Conservation (phyloP, 208 protist species). For the Acanthamoeba sp. region DNA sequence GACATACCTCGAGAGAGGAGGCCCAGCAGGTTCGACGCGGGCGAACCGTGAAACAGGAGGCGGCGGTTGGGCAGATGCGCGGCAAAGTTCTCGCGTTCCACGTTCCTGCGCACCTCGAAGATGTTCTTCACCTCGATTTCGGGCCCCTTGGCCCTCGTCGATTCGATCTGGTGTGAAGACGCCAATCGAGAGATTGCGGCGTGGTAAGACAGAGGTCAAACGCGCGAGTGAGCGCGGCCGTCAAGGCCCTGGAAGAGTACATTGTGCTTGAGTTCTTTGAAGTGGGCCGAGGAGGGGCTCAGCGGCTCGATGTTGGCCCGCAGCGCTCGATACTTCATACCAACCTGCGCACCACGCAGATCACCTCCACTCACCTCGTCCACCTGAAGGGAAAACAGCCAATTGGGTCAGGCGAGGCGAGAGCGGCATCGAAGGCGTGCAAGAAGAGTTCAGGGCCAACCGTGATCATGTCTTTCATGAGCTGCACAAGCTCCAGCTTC, state of each 20-base stretch:
- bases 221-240: not conserved
- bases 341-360: not conserved
- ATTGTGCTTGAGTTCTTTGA: not conserved
- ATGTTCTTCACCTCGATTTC: slow-evolving; percentile 34
- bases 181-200: too few relatives aligned
- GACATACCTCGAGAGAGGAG: not conserved
- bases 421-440: not conserved
- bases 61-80: slow-evolving; percentile 3
- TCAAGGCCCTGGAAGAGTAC: not conserved
- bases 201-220: too few relatives aligned
- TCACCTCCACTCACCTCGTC: slow-evolving; percentile 19
- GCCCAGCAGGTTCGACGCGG: slow-evolving; percentile 11
- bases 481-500: slow-evolving; percentile 48
- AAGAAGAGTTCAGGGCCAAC: not conserved
- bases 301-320: not conserved
- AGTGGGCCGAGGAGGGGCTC: not conserved
- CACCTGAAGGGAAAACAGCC: not conserved
- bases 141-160: not conserved
- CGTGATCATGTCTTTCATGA: slow-evolving; percentile 53
- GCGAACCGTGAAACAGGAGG: slow-evolving; percentile 29
- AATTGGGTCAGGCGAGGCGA: not conserved
- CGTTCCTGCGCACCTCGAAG: not conserved
- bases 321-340: slow-evolving; percentile 23
- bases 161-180: not conserved
- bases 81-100: slow-evolving; percentile 1